These are phyloP conservation scores for Lignosus rhinocerotis DNA, from an alignment of 1,284 basidiomycete genomes.

Conservation along the genomic window DNA sequence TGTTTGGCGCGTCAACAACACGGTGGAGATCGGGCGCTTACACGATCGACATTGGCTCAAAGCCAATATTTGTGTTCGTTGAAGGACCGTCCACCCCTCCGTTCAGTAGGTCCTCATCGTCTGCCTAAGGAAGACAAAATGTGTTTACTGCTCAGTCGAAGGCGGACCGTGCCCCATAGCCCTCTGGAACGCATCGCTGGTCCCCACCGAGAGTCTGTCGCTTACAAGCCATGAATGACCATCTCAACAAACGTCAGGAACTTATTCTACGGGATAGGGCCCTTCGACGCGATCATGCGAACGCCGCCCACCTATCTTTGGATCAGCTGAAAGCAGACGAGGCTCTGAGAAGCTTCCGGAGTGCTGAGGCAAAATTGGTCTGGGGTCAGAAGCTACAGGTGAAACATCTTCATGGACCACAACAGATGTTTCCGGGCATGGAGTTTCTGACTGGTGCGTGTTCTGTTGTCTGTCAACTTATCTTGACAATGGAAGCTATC, in stretches of 20 bases:
- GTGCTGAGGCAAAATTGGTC: constrained; percentile 52
- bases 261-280: constrained; percentile 55
- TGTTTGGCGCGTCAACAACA: constrained; percentile 22
- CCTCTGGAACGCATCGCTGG: too few relatives aligned
- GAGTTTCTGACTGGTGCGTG: constrained; percentile 64
- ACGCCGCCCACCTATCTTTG: constrained; percentile 32
- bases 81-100: too few relatives aligned
- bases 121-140: too few relatives aligned
- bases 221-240: constrained; percentile 32
- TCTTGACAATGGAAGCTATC: neutral
- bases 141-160: too few relatives aligned
- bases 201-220: too few relatives aligned
- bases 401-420: constrained; percentile 15
- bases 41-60: neutral
- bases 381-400: constrained; percentile 49
- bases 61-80: too few relatives aligned
- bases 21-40: constrained; percentile 11
- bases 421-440: constrained; percentile 73
- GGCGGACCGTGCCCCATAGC: too few relatives aligned
- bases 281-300: constrained; percentile 40
- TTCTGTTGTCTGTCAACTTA: neutral
- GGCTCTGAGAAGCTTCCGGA: constrained; percentile 53
- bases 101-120: too few relatives aligned
- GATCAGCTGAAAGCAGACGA: constrained; percentile 55
- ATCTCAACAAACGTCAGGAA: constrained; percentile 42